Percentiles rank a stretch among this genome's conserved stretches.
Evolutionary conservation across 176 grass and related monocot genomes (phyloP).

Genomic region (Triticum turgidum): DNA sequence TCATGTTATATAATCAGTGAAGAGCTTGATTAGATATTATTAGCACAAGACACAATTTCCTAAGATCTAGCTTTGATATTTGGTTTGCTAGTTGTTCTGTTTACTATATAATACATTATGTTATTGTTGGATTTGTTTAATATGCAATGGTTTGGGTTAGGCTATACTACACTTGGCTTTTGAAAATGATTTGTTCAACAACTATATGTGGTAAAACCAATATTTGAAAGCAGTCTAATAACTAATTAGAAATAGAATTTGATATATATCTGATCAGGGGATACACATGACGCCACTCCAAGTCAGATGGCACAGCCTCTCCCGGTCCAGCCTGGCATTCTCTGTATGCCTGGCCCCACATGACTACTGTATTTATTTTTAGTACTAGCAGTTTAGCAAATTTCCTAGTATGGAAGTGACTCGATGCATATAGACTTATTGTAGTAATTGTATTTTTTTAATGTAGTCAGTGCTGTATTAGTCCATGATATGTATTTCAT

Average conservation of each 20-base stretch:
- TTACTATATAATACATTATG: neutral
- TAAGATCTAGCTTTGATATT: neutral
- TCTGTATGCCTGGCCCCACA: neutral
- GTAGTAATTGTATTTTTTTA: constrained; percentile 6
- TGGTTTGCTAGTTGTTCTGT: neutral
- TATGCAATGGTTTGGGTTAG: neutral
- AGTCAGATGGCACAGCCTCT: neutral
- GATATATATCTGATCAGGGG: neutral
- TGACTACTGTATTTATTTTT: neutral
- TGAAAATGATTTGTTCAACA: constrained; percentile 1
- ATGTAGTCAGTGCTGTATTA: neutral
- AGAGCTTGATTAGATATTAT: neutral
- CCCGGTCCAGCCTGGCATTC: neutral
- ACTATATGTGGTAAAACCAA: neutral
- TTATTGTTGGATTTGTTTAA: neutral
- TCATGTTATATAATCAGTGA: constrained; percentile 11
- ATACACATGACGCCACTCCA: neutral
- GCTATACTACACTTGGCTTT: neutral
- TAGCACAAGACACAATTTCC: neutral
- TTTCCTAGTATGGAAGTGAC: neutral
- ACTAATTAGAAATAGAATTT: neutral
- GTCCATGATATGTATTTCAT: constrained; percentile 29
- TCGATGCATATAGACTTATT: constrained; percentile 1
- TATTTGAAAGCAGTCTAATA: neutral
- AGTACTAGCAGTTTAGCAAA: neutral